phyloP scores from a whole-genome alignment of 345 rosid genomes.

The Acer campestre region DNA sequence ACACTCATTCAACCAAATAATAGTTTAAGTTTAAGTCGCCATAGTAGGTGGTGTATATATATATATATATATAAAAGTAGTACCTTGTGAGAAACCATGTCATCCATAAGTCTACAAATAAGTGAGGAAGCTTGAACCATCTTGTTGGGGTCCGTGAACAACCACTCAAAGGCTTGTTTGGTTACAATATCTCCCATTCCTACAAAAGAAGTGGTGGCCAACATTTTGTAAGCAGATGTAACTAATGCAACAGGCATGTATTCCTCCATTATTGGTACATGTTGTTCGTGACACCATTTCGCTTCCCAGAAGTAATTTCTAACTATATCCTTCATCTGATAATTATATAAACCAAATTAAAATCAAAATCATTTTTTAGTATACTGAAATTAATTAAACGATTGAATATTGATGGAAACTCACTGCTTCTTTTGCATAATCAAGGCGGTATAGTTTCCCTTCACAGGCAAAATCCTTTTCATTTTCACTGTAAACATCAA shows the following conservation, averaged over 20 bases:
- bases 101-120: slow-evolving; percentile 37
- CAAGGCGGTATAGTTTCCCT: slow-evolving; percentile 22
- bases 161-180: slow-evolving; percentile 31
- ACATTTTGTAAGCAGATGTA: slow-evolving; percentile 12
- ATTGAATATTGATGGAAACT: not conserved
- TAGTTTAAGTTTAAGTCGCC: no score
- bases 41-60: no score
- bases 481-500: slow-evolving; percentile 33
- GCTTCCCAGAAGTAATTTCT: slow-evolving; percentile 33
- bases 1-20: no score
- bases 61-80: no score
- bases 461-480: slow-evolving; percentile 19
- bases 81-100: slow-evolving; percentile 20
- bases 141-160: slow-evolving; percentile 3
- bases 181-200: slow-evolving; percentile 32
- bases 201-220: slow-evolving; percentile 18
- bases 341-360: no score
- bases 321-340: slow-evolving; percentile 29
- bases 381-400: no score
- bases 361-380: no score
- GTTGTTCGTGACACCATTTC: slow-evolving; percentile 23
- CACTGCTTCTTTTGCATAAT: slow-evolving; percentile 38
- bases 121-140: slow-evolving; percentile 18
- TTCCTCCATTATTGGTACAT: slow-evolving; percentile 36
- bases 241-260: slow-evolving; percentile 26